Conservation (phyloP, 352 stramenopile genomes). For the Pythium monospermum region DNA sequence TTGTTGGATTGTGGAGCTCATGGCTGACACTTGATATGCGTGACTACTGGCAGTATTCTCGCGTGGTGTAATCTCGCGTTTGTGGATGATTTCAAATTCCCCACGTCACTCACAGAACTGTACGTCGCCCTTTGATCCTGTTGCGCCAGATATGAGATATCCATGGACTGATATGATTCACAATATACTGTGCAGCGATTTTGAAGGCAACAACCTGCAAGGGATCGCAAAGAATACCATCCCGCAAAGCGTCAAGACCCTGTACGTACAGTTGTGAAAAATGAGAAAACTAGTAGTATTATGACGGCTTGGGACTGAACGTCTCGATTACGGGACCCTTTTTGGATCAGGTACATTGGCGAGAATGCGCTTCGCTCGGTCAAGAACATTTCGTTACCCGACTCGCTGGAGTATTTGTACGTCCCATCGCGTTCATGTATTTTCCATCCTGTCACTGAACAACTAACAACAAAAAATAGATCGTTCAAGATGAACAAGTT, state of each 20-base stretch:
- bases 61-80: slow-evolving; percentile 4
- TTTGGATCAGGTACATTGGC: not conserved
- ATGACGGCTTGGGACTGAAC: not conserved
- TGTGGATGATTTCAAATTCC: slow-evolving; percentile 13
- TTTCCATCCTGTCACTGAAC: not conserved
- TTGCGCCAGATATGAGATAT: not conserved
- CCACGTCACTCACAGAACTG: slow-evolving; percentile 6
- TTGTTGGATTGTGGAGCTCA: too few species aligned
- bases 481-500: not conserved
- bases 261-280: slow-evolving; percentile 5
- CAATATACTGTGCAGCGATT: not conserved
- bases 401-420: not conserved
- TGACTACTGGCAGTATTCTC: slow-evolving; percentile 9
- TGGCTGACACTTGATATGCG: not conserved
- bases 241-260: not conserved
- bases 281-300: too few species aligned
- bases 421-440: not conserved
- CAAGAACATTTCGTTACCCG: not conserved
- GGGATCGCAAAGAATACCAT: not conserved
- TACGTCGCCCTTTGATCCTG: too few species aligned
- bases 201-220: not conserved
- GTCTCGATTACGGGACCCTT: not conserved
- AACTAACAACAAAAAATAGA: not conserved
- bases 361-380: not conserved
- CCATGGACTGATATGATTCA: not conserved